Evolutionary conservation across 2,329 filamentous ascomycete species (phyloP), one percentile per base, ranked within the genome.

Genomic region (Pestalotiopsis sp.): DNA sequence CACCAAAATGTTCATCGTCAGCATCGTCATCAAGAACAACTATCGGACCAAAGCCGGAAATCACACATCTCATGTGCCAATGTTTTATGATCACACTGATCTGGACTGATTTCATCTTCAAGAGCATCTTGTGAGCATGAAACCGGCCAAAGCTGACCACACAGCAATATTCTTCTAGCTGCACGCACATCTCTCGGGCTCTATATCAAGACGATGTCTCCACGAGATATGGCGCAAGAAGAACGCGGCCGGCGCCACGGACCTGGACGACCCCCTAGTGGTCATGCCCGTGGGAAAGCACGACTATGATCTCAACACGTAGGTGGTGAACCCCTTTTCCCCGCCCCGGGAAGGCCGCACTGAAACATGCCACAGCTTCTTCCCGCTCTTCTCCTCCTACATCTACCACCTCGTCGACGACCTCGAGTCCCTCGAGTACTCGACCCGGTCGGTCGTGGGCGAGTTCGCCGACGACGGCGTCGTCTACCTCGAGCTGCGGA

Each of bases 171-270:
- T 59, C 61, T 25, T 12, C 61, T 62, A 94, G 91, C 87, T 95
- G 66, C 93, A 96, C 75, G 93, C 93, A 70, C 93, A 96, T 79
- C 85, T 96, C 59, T 93, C 90, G 56, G 93, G 93, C 66, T 94
- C 91, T 78, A 93, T 96, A 78, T 91, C 88, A 76, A 88, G 91
- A 40, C 82, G 89, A 74, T 91, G 89, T 70, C 87, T 96, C 2
- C 92, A 94, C 76, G 87, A 93, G 49, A 89, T 95, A 76, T 96
- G 93, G 92, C 73, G 82, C 62, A 78, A 79, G 67, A 92, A 90
- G 77, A 88, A 86, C 69, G 80, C 81, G 3, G 80, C 85, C 7
- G 82, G 85, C 4, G 76, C 83, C 25, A 86, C 89, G 2, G 77
- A 84, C 11, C 81, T 95, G 1, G 83, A 89, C 64, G 92, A 96